Evolutionary conservation across 2,329 filamentous ascomycete species (phyloP).

Genomic region (Colletotrichum sp.): DNA sequence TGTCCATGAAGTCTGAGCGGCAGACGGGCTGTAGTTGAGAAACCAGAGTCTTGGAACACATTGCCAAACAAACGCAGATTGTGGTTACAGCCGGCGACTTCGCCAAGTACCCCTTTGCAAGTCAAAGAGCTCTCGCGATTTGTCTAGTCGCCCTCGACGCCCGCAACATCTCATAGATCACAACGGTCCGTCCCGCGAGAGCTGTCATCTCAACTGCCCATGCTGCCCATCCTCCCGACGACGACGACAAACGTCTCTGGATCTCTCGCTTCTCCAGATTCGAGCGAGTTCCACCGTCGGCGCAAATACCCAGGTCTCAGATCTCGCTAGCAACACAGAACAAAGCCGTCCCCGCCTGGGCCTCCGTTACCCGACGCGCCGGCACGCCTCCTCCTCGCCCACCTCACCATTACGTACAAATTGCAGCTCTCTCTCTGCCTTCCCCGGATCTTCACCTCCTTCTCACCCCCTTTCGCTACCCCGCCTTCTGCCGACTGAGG

Average conservation of each 20-base stretch:
- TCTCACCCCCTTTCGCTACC: background rate
- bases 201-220: background rate
- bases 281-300: background rate
- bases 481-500: background rate
- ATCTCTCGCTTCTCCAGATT: background rate
- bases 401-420: constrained; percentile 4
- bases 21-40: background rate
- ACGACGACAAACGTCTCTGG: background rate
- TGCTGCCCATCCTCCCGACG: background rate
- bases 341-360: background rate
- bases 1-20: background rate
- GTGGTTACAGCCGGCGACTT: background rate
- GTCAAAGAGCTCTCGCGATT: background rate
- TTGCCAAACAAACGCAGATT: background rate
- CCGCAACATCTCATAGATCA: background rate
- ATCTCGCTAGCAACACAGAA: background rate
- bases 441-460: background rate
- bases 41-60: background rate
- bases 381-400: background rate
- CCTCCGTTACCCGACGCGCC: background rate
- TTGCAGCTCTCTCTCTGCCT: background rate
- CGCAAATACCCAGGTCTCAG: background rate
- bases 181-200: background rate
- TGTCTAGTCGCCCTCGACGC: background rate
- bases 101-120: background rate